Conservation (phyloP, 2,329 filamentous ascomycete genomes). For the Fusarium fracticaudum region DNA sequence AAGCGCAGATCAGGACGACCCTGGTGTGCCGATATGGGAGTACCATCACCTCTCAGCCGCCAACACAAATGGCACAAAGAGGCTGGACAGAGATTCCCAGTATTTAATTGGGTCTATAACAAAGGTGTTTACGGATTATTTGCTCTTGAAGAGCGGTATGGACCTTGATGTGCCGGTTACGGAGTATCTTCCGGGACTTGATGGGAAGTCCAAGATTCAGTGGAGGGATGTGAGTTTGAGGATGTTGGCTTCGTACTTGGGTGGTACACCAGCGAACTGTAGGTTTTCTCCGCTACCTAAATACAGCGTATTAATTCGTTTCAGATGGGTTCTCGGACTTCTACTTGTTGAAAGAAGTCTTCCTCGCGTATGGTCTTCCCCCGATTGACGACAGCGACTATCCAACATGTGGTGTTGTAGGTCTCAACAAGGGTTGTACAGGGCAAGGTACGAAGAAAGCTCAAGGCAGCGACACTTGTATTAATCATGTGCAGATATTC, state of each 20-base stretch:
- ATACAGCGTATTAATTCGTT: rapidly evolving
- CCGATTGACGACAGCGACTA: constrained; percentile 47
- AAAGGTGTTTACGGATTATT: constrained; percentile 51
- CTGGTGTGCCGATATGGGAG: constrained; percentile 50
- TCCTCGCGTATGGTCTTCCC: constrained; percentile 50
- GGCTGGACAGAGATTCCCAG: constrained; percentile 49
- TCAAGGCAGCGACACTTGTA: rapidly evolving
- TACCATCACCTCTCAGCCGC: constrained; percentile 51
- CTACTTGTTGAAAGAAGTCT: constrained; percentile 49
- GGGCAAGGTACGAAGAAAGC: constrained; percentile 42
- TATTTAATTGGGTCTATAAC: constrained; percentile 54
- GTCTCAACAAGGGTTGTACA: constrained; percentile 48
- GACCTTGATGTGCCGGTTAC: constrained; percentile 47
- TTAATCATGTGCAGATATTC: constrained; percentile 40
- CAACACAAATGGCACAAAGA: constrained; percentile 49
- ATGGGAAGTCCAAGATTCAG: constrained; percentile 36
- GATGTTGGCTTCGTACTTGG: constrained; percentile 50
- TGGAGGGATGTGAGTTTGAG: constrained; percentile 52
- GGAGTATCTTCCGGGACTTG: constrained; percentile 48
- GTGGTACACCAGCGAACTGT: constrained; percentile 51
- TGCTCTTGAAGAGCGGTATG: constrained; percentile 50
- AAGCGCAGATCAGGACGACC: constrained; percentile 42
- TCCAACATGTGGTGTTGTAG: constrained; percentile 49
- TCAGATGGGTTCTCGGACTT: constrained; percentile 47
- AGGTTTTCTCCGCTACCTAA: background rate